Conservation (phyloP, 2,329 filamentous ascomycete species). For the Penicillium corylophilum region DNA sequence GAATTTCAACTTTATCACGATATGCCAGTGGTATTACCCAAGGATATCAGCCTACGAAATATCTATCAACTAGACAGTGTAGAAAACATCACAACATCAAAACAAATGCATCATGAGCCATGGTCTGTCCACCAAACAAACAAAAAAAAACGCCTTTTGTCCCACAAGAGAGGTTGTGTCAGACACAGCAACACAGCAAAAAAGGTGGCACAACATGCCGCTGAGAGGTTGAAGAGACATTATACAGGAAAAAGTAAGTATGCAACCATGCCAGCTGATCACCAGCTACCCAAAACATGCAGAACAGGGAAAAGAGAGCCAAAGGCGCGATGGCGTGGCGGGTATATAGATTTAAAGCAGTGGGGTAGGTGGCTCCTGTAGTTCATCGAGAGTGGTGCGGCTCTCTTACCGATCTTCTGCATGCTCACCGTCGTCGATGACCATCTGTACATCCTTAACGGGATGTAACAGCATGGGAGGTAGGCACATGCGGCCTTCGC, state of each 20-base stretch:
- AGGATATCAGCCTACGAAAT: slow-evolving; percentile 10
- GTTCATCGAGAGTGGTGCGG: neutral
- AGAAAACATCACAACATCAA: slow-evolving; percentile 12
- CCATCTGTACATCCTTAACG: slow-evolving; percentile 69
- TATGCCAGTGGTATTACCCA: neutral
- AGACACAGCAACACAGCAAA: neutral
- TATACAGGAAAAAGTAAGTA: slow-evolving; percentile 15
- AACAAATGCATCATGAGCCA: slow-evolving; percentile 16
- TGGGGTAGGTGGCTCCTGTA: neutral
- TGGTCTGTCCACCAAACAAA: slow-evolving; percentile 4
- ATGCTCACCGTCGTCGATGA: slow-evolving; percentile 40
- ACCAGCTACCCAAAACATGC: slow-evolving; percentile 6
- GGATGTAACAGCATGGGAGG: slow-evolving; percentile 89
- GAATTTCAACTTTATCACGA: too few relatives aligned
- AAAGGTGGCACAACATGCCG: slow-evolving; percentile 1
- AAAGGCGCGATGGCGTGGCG: neutral
- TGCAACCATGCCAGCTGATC: slow-evolving; percentile 13
- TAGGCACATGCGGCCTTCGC: slow-evolving; percentile 85
- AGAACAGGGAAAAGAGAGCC: neutral
- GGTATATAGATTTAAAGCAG: neutral
- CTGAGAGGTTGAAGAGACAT: slow-evolving; percentile 10
- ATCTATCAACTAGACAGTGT: slow-evolving; percentile 1
- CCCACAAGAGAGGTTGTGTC: neutral
- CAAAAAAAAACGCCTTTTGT: slow-evolving; percentile 6
- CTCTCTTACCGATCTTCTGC: slow-evolving; percentile 18